Evolutionary conservation across 2,329 filamentous ascomycete genomes (phyloP), one percentile per base, ranked within the genome.

Genomic region (Cryphonectria parasitica): DNA sequence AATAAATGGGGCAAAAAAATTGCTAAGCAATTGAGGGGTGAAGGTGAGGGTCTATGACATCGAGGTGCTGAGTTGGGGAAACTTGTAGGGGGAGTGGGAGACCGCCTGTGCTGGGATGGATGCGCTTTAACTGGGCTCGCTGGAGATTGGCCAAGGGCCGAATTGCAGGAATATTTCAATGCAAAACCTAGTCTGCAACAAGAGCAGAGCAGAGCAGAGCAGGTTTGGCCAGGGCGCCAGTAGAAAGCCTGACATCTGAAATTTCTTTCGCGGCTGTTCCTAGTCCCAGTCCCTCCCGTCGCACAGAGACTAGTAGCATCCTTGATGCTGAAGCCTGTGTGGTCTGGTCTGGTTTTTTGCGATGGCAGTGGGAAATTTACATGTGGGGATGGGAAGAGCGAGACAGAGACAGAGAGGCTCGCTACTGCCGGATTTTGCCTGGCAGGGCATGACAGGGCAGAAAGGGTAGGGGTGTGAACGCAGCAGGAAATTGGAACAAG

Each of bases 21-120:
- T 73, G 70, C 70, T 73, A 73, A 72, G 71, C 72, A 68, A 68
- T 68, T 62, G 66, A 68, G 66, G 66, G 66, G 66, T 63, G 58
- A 39, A 56, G 64, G 11, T 66, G 64, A 66, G 64, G 60, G 69
- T 67, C 64, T 67, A 70, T 71, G 69, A 64, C 69, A 66, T 64
- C 56, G 65, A 66, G 67, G 60, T 36, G 36, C 65, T 67, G 68
- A 68, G 69, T 70, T 70, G 71, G 71, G 67, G 71, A 71, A 71
- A 71, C 36, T 69, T 69, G 49, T 58, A 19, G 41, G 49, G 72
- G 72, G 66, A 64, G 63, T 56, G 64, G n/a, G 45, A 49, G 45
- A 49, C 22, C 45, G 45, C 45, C 22, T n/a, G 45, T 49, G 68
- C 66, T 67, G 66, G 34, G 28, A 58, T 62, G 66, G 36, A 41